Evolutionary conservation across 345 rosid genomes (phyloP).

Genomic region (Tarenaya hassleriana): DNA sequence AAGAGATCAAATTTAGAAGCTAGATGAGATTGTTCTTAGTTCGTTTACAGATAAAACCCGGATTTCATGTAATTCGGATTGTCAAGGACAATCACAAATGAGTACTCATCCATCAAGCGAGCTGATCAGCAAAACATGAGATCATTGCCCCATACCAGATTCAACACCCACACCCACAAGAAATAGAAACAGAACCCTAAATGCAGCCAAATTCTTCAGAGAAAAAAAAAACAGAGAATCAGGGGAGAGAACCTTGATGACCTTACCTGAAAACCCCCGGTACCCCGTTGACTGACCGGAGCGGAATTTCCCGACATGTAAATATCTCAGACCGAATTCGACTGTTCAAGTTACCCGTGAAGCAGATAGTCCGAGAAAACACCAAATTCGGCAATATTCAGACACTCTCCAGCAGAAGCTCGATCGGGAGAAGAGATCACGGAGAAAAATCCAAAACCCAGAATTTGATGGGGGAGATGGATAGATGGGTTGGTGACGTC

Average conservation of each 20-base stretch:
- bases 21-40: neutral
- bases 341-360: neutral
- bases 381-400: neutral
- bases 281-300: slow-evolving; percentile 30
- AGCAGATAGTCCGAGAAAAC: neutral
- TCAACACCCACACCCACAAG: neutral
- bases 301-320: slow-evolving; percentile 42
- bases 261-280: slow-evolving; percentile 46
- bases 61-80: slow-evolving; percentile 4
- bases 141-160: slow-evolving; percentile 19
- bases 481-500: slow-evolving; percentile 28
- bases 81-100: neutral
- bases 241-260: slow-evolving; percentile 1
- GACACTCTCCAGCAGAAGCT: neutral
- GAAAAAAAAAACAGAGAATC: neutral
- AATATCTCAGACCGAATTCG: slow-evolving; percentile 4
- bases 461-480: slow-evolving; percentile 6
- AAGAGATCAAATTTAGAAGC: neutral
- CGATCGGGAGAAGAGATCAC: slow-evolving; percentile 1
- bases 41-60: neutral
- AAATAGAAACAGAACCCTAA: neutral
- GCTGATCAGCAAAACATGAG: slow-evolving; percentile 3
- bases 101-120: neutral
- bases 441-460: slow-evolving; percentile 14
- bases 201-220: neutral